These are phyloP conservation scores for Cadophora sp. DNA, from an alignment of 2,329 filamentous ascomycete genomes.

Conservation along the genomic window DNA sequence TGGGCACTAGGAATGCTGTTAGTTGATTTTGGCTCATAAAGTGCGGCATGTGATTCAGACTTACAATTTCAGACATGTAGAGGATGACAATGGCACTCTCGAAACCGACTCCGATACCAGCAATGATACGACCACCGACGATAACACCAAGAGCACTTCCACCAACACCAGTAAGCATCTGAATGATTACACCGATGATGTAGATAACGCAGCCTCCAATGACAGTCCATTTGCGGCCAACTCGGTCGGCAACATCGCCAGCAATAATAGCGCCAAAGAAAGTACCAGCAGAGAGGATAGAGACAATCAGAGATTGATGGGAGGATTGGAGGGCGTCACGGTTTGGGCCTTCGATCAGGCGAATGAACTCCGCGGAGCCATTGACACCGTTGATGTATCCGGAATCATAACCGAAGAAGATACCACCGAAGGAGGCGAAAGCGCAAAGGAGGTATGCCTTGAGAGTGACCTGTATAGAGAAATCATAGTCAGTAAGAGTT, in stretches of 20 bases:
- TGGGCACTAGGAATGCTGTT: constrained; percentile 53
- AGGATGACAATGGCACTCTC: constrained; percentile 81
- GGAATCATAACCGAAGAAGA: constrained; percentile 69
- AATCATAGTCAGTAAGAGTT: neutral
- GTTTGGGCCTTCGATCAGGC: constrained; percentile 42
- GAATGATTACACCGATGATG: constrained; percentile 68
- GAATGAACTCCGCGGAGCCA: constrained; percentile 52
- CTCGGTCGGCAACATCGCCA: constrained; percentile 76
- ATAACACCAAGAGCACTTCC: constrained; percentile 63
- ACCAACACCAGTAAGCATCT: constrained; percentile 60
- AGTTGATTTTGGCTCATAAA: neutral
- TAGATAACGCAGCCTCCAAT: constrained; percentile 69
- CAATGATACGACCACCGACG: constrained; percentile 75
- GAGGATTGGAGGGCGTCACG: constrained; percentile 69
- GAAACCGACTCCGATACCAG: constrained; percentile 81
- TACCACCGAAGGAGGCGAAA: constrained; percentile 71
- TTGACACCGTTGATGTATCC: constrained; percentile 75
- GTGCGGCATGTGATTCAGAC: neutral
- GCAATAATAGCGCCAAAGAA: constrained; percentile 83
- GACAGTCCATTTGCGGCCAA: constrained; percentile 76
- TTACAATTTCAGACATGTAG: constrained; percentile 68
- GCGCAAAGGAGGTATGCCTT: constrained; percentile 73
- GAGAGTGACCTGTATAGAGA: constrained; percentile 54
- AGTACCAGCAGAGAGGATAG: constrained; percentile 74
- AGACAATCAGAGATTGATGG: constrained; percentile 51